Evolutionary conservation across 495 filamentous ascomycete genomes (phyloP), one percentile per base, ranked within the genome.

Genomic region (Penicillium mononematosum): DNA sequence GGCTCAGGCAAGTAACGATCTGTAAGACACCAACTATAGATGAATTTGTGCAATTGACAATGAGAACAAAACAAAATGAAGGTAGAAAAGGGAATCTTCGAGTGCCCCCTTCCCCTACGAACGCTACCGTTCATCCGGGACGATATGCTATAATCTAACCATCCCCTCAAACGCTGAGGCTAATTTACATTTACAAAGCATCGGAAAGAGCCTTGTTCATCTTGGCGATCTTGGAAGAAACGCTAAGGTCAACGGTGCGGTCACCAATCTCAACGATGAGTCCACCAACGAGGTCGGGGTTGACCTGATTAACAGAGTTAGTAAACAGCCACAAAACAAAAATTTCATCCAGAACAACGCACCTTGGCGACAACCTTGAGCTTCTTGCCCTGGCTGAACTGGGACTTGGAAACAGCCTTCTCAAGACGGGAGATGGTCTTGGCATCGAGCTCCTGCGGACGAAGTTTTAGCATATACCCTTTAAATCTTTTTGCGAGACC

Each of bases 151-250:
- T 53, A 58, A 24, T 66, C 58, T 64, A 62, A 66, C 45, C 57
- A 63, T 56, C 53, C 64, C 58, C 58, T 53, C 58, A 58, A 60
- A 62, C 51, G 56, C 58, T 50, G 27, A 49, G 59, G 59, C 50
- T 68, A 68, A 69, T 70, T 64, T 70, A 65, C 66, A 77, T 91
- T 92, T 92, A 98, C 87, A 98, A 78, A 72, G 88, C 83, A 79
- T 98, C 95, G 59, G 83, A 91, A 67, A 98, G 87, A 70, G 96
- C 87, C 87, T 98, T 98, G 89, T 98, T 98, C 86, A 98, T 88
- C 84, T 91, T 95, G 74, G 89, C 81, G 77, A 98, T 88, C 85
- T 91, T 94, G 70, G 90, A 80, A 14, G 94, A 94, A 64, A 98
- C 91, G 79, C 88, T 92, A 58, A 97, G 88, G 77, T 98, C 94